Evolutionary conservation across 2,329 filamentous ascomycete species (phyloP).

Genomic region (Fusarium sp.): DNA sequence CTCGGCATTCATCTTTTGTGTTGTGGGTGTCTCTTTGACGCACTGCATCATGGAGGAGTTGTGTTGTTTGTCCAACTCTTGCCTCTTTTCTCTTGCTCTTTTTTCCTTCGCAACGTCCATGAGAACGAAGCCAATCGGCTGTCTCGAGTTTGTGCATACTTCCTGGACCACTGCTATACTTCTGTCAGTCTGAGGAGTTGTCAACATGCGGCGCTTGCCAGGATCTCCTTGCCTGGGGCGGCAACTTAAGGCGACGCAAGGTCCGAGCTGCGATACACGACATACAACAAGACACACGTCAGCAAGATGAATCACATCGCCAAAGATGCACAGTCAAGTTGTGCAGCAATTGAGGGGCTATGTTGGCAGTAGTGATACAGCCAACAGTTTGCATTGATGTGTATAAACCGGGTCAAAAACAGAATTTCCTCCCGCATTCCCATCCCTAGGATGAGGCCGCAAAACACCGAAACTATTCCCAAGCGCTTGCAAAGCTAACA

Average conservation of each 20-base stretch:
- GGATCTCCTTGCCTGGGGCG: background rate
- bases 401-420: constrained; percentile 24
- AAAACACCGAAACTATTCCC: constrained; percentile 37
- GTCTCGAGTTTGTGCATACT: background rate
- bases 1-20: background rate
- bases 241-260: background rate
- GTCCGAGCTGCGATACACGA: background rate
- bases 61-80: background rate
- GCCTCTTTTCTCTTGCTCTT: background rate
- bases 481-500: constrained; percentile 35
- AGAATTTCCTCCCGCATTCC: constrained; percentile 29
- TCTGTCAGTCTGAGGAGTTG: background rate
- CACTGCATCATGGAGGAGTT: background rate
- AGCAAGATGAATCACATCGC: background rate
- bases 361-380: background rate
- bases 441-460: constrained; percentile 16
- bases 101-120: background rate
- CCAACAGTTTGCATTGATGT: constrained; percentile 21
- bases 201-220: background rate
- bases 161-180: background rate
- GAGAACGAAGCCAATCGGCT: background rate
- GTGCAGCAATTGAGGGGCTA: background rate
- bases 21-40: background rate
- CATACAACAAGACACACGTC: background rate
- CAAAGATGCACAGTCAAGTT: background rate